phyloP scores from a whole-genome alignment of 139 green algal species.

The Tetraselmis chui region DNA sequence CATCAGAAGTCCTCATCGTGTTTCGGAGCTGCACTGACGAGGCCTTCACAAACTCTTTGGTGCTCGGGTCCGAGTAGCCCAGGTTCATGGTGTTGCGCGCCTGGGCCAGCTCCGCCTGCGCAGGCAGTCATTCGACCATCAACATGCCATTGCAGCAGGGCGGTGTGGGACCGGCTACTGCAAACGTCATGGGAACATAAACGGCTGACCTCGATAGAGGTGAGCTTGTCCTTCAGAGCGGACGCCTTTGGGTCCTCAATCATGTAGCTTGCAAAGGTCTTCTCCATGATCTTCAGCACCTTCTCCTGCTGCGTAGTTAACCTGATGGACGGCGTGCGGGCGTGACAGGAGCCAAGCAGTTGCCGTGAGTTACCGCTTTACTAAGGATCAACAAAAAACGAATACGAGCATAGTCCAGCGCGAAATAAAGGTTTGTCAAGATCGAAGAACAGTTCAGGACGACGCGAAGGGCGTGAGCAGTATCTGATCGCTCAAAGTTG shows the following conservation, averaged over 20 bases:
- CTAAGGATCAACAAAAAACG: too few species aligned
- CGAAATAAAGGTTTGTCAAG: too few species aligned
- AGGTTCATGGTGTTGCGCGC: slow-evolving; percentile 56
- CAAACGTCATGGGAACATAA: background rate
- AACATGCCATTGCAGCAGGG: too few species aligned
- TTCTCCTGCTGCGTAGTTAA: slow-evolving; percentile 32
- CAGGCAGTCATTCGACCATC: too few species aligned
- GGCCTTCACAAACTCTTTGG: slow-evolving; percentile 34
- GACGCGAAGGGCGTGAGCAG: too few species aligned
- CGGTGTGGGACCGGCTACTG: too few species aligned
- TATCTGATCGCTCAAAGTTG: too few species aligned
- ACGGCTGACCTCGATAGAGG: slow-evolving; percentile 55
- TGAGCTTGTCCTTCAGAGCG: slow-evolving; percentile 56
- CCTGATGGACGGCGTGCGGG: slow-evolving; percentile 1
- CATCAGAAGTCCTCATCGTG: slow-evolving; percentile 46
- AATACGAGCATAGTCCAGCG: too few species aligned
- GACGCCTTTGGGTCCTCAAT: slow-evolving; percentile 36
- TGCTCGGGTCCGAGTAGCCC: slow-evolving; percentile 45
- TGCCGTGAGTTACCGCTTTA: too few species aligned
- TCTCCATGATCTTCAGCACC: slow-evolving; percentile 56
- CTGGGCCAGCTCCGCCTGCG: slow-evolving; percentile 33
- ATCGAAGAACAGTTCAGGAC: too few species aligned
- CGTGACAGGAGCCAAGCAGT: too few species aligned
- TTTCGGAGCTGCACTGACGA: slow-evolving; percentile 63
- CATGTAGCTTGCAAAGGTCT: slow-evolving; percentile 65